phyloP scores from a whole-genome alignment of 2,329 filamentous ascomycete species.

The Magnaporthales sp. region DNA sequence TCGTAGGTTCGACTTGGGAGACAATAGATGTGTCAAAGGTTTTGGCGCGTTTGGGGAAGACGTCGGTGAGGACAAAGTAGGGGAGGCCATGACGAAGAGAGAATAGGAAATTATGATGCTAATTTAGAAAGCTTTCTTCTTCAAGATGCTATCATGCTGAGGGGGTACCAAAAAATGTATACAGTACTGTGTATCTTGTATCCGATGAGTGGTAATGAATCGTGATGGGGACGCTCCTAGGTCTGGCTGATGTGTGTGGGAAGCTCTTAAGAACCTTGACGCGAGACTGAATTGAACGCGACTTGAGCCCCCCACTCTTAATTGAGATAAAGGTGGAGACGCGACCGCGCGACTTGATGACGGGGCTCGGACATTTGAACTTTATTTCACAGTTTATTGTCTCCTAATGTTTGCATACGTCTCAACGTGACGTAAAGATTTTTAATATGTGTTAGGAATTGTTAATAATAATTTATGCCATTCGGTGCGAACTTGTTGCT shows the following conservation, averaged over 20 bases:
- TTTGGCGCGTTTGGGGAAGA: slow-evolving; percentile 34
- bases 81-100: slow-evolving; percentile 35
- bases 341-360: not conserved
- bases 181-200: not conserved
- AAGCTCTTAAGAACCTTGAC: not conserved
- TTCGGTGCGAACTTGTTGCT: not conserved
- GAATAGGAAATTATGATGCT: not conserved
- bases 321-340: not conserved
- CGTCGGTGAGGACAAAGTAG: slow-evolving; percentile 36
- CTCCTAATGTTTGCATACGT: not conserved
- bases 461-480: not conserved
- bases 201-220: not conserved
- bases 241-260: not conserved
- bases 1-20: slow-evolving; percentile 46
- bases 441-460: not conserved
- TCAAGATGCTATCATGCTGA: not conserved
- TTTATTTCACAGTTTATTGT: not conserved
- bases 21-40: slow-evolving; percentile 33
- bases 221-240: not conserved
- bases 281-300: not conserved
- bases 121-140: not conserved
- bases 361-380: not conserved
- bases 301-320: not conserved
- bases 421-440: too few species aligned
- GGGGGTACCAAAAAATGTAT: not conserved